Evolutionary conservation across 1,139 yeast genomes (phyloP).

Genomic region (Zygoascus sp.): DNA sequence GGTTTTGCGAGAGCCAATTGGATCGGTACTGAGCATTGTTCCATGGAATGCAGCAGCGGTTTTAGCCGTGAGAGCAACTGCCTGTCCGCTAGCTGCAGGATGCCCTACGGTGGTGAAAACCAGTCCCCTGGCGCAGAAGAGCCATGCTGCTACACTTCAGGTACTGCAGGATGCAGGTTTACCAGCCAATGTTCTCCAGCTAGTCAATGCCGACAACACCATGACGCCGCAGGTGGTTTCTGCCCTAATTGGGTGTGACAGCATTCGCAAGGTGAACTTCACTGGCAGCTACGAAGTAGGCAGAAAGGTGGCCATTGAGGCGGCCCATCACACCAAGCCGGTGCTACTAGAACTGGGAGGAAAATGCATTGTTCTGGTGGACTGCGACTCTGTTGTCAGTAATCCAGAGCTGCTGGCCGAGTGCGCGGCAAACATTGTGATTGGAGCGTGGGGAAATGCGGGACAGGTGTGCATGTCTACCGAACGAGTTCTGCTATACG

Average conservation of each 20-base stretch:
- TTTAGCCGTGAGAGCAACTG: constrained; percentile 30
- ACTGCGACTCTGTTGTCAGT: constrained; percentile 72
- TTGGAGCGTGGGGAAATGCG: constrained; percentile 75
- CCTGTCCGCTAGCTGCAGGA: constrained; percentile 54
- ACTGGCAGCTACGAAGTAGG: constrained; percentile 64
- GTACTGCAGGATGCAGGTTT: constrained; percentile 61
- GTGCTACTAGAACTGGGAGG: constrained; percentile 89
- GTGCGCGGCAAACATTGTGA: constrained; percentile 54
- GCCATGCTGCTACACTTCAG: constrained; percentile 52
- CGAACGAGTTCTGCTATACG: constrained; percentile 57
- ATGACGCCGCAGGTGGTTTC: constrained; percentile 37
- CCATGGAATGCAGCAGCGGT: constrained; percentile 51
- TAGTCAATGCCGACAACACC: constrained; percentile 47
- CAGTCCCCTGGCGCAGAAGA: constrained; percentile 63
- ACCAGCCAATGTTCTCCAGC: constrained; percentile 66
- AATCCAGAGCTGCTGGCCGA: constrained; percentile 10
- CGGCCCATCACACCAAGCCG: constrained; percentile 61
- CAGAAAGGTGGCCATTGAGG: constrained; percentile 52
- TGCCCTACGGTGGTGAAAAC: constrained; percentile 61
- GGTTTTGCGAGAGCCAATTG: constrained; percentile 41
- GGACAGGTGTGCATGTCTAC: constrained; percentile 89
- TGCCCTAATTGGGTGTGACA: constrained; percentile 53
- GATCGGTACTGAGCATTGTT: constrained; percentile 45
- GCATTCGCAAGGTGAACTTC: constrained; percentile 62
- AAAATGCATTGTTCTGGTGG: constrained; percentile 72